These are phyloP conservation scores for Apophysomyces ossiformis DNA, from an alignment of 371 early-diverging fungal genomes.

Conservation along the genomic window DNA sequence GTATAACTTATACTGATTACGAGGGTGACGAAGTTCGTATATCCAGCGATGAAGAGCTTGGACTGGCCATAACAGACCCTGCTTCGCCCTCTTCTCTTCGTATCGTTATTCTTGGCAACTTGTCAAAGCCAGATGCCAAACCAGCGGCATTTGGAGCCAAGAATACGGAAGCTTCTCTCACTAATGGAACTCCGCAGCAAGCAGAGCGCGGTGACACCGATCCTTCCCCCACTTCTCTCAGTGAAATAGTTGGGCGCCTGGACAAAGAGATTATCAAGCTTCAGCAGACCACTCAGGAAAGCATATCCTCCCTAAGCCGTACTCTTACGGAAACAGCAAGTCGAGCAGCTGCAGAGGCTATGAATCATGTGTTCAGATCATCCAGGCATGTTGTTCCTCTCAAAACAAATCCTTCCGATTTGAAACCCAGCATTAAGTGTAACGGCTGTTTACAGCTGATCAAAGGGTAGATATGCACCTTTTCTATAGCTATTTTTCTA, in stretches of 20 bases:
- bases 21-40: neutral
- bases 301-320: neutral
- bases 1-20: neutral
- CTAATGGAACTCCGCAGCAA: neutral
- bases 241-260: neutral
- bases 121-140: neutral
- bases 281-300: neutral
- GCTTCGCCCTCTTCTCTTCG: neutral
- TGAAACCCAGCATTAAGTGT: neutral
- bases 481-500: neutral
- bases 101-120: neutral
- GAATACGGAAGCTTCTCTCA: neutral
- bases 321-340: neutral
- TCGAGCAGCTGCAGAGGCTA: neutral
- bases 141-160: slow-evolving; percentile 4
- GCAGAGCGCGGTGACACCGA: neutral
- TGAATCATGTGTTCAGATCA: neutral
- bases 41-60: neutral
- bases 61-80: neutral
- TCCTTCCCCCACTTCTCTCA: neutral
- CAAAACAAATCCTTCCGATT: no score
- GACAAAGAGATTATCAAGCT: neutral
- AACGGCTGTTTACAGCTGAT: neutral
- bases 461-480: neutral
- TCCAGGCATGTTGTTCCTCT: neutral